Evolutionary conservation across 2,329 filamentous ascomycete genomes (phyloP), one percentile per base, ranked within the genome.

Genomic region (Lasiodiplodia sp.): DNA sequence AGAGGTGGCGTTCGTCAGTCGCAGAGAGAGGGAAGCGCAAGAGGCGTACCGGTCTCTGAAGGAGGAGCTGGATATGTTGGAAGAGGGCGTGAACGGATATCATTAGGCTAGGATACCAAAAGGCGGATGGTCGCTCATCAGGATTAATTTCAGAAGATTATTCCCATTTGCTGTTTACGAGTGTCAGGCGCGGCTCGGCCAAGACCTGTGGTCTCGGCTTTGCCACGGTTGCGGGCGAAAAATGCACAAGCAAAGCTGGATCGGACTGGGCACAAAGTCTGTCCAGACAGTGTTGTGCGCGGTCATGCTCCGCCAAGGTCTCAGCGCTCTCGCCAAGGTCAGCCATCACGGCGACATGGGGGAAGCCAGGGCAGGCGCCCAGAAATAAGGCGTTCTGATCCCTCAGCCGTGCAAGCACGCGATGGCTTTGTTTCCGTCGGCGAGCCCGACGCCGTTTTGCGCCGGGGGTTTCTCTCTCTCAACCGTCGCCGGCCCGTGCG

Each of bases 1-100:
- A n/a, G 94, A 97, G 78, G 94, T 97, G 25, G 87, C 85, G 7
- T 92, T 92, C 73, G 87, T 98, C 11, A 92, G 89, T 73, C 88
- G 88, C 73, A 86, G 95, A 71, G 95, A 98, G 83, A 86, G 94
- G 69, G 93, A 97, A 81, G 94, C 93, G 7, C 96, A 99, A 81
- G 94, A 97, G 72, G 79, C 91, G 74, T 99, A 96, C 78, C 87
- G 92, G 73, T 83, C 82, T 71, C 87, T 89, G 69, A 93, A 87
- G 80, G 92, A 94, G 57, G 96, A 98, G 83, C 79, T 97, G 72
- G 88, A 90, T 58, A 83, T 81, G 66, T 81, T 97, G 74, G 69
- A 72, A 47, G 72, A 77, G 49, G 77, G 78, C 21, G 73, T 76
- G 38, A 79, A 81, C 69, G 79, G 79, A 11, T 76, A 75, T 63